phyloP scores from a whole-genome alignment of 306 rosid species.

The Fragaria ananassa region DNA sequence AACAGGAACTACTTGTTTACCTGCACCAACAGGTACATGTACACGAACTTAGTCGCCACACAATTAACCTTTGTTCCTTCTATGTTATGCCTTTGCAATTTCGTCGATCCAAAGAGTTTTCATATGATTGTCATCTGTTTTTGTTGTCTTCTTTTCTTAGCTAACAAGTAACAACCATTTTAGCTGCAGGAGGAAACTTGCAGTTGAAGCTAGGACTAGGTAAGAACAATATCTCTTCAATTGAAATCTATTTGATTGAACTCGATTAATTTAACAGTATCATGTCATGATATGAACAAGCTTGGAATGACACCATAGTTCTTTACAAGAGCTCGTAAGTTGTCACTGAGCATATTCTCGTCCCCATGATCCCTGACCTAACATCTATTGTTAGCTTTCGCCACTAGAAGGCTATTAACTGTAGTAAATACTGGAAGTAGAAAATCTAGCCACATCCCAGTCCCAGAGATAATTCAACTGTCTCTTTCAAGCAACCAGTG shows the following conservation, averaged over 20 bases:
- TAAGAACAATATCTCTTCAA: constrained; percentile 12
- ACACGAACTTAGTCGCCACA: background rate
- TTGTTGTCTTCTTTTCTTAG: background rate
- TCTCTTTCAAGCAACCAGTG: background rate
- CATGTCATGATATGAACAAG: background rate
- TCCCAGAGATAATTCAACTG: background rate
- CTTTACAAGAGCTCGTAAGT: background rate
- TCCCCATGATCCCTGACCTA: background rate
- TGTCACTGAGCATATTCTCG: background rate
- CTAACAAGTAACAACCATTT: constrained; percentile 1
- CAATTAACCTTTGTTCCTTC: background rate
- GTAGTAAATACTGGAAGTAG: background rate
- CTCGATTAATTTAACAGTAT: background rate
- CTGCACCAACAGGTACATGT: background rate
- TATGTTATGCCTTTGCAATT: background rate
- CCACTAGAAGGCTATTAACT: background rate
- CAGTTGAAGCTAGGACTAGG: constrained; percentile 37
- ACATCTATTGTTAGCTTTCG: background rate
- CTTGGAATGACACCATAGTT: background rate
- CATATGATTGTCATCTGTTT: background rate
- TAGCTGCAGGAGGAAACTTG: constrained; percentile 22
- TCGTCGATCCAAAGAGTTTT: background rate
- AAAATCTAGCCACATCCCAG: background rate
- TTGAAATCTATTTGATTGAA: background rate
- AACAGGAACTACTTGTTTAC: background rate